A percentile compares a stretch with the other conserved stretches of the same genome.
phyloP scores from a whole-genome alignment of 495 filamentous ascomycete species.

The Neurospora sp. region DNA sequence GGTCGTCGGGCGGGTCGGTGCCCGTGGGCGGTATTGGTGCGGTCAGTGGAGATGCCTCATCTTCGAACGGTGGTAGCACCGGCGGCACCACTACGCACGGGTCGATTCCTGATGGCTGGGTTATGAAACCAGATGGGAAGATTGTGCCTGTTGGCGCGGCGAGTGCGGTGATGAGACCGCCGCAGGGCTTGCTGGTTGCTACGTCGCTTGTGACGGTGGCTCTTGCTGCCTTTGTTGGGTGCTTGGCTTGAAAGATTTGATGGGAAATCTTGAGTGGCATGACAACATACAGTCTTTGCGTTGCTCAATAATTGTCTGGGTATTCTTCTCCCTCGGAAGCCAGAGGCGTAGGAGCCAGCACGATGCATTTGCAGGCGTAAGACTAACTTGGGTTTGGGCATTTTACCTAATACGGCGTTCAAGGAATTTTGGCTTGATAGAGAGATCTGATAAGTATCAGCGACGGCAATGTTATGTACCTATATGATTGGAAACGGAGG shows the following conservation, averaged over 20 bases:
- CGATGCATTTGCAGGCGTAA: neutral
- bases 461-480: neutral
- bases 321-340: neutral
- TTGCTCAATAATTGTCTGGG: neutral
- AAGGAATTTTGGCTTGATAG: neutral
- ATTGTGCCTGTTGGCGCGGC: constrained; percentile 47
- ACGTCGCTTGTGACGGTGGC: neutral
- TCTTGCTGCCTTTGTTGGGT: neutral
- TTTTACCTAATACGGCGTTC: neutral
- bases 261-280: neutral
- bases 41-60: constrained; percentile 18
- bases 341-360: neutral
- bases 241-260: neutral
- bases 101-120: constrained; percentile 60
- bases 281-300: neutral
- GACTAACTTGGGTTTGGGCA: neutral
- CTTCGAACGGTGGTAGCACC: neutral
- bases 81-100: constrained; percentile 36
- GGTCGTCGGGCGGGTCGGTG: constrained; percentile 26
- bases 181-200: neutral
- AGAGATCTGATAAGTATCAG: neutral
- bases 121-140: constrained; percentile 61
- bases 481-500: neutral
- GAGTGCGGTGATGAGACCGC: constrained; percentile 8
- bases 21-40: constrained; percentile 51